Conservation (phyloP, 2,329 filamentous ascomycete species). For the Cordyceps cateniannulata region DNA sequence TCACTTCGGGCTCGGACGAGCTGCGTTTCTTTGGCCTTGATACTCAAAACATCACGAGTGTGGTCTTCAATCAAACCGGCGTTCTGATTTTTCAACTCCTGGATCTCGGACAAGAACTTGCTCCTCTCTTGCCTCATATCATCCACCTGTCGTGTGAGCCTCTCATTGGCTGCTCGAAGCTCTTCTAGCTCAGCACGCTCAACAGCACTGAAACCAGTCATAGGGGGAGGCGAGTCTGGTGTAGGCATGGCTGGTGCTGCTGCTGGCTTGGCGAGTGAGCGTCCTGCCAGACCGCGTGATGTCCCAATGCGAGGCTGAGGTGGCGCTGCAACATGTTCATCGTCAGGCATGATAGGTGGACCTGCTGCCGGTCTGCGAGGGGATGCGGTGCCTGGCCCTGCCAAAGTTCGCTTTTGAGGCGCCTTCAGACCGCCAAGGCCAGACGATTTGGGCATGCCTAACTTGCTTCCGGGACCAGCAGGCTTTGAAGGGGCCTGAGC, state of each 20-base stretch:
- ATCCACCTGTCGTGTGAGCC: conserved; percentile 66
- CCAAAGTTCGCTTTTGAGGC: conserved; percentile 49
- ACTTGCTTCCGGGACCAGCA: conserved; percentile 40
- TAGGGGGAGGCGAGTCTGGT: conserved; percentile 50
- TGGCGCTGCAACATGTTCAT: conserved; percentile 49
- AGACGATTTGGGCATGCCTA: conserved; percentile 48
- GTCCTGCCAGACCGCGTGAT: conserved; percentile 74
- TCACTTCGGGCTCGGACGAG: conserved; percentile 87
- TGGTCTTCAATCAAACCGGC: conserved; percentile 96
- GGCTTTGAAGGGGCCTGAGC: conserved; percentile 52
- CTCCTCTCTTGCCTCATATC: conserved; percentile 77
- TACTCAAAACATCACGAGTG: conserved; percentile 87
- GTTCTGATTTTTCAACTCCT: conserved; percentile 94
- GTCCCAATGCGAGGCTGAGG: conserved; percentile 58
- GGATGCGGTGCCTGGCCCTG: conserved; percentile 43
- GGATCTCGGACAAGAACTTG: conserved; percentile 77
- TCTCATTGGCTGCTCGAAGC: conserved; percentile 75
- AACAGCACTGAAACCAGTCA: conserved; percentile 64
- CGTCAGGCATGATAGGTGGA: conserved; percentile 47
- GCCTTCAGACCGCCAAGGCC: conserved; percentile 53
- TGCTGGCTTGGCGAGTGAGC: conserved; percentile 73
- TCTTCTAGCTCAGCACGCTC: conserved; percentile 92
- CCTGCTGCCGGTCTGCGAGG: conserved; percentile 45
- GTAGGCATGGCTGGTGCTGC: conserved; percentile 43
- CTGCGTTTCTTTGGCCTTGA: conserved; percentile 98